These are phyloP conservation scores for Phoma herbarum DNA, from an alignment of 2,329 filamentous ascomycete species.

Conservation along the genomic window DNA sequence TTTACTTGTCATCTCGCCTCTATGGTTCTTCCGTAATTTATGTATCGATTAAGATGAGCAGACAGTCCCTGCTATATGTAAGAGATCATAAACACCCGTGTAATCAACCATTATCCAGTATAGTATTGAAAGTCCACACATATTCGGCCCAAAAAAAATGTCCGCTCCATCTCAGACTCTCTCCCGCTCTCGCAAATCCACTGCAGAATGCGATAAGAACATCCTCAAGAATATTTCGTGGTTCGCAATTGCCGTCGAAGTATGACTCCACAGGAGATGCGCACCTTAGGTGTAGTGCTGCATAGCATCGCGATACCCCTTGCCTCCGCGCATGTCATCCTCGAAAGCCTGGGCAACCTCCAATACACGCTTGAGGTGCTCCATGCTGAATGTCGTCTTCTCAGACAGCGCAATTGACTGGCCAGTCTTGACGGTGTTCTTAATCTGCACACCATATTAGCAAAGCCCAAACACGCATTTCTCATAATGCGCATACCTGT, in stretches of 20 bases:
- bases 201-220: too few relatives aligned
- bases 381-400: slow-evolving; percentile 74
- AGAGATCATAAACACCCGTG: background rate
- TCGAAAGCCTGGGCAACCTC: slow-evolving; percentile 86
- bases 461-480: background rate
- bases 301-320: slow-evolving; percentile 85
- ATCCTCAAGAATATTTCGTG: too few relatives aligned
- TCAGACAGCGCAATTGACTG: slow-evolving; percentile 84
- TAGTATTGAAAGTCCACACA: background rate
- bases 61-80: background rate
- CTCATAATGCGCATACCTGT: slow-evolving; percentile 58
- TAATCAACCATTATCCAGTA: background rate
- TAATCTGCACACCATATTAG: slow-evolving; percentile 69
- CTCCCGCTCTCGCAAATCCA: background rate
- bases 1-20: background rate
- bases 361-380: slow-evolving; percentile 82
- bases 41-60: background rate
- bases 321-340: slow-evolving; percentile 80
- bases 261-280: background rate
- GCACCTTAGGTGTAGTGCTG: slow-evolving; percentile 70
- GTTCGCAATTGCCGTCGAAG: background rate
- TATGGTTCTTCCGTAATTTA: background rate
- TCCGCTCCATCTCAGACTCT: too few relatives aligned
- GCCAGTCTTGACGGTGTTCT: slow-evolving; percentile 84
- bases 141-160: background rate